Base-by-base conservation (phyloP, 1,139 yeast species). In the Yamadazyma mexicana region DNA sequence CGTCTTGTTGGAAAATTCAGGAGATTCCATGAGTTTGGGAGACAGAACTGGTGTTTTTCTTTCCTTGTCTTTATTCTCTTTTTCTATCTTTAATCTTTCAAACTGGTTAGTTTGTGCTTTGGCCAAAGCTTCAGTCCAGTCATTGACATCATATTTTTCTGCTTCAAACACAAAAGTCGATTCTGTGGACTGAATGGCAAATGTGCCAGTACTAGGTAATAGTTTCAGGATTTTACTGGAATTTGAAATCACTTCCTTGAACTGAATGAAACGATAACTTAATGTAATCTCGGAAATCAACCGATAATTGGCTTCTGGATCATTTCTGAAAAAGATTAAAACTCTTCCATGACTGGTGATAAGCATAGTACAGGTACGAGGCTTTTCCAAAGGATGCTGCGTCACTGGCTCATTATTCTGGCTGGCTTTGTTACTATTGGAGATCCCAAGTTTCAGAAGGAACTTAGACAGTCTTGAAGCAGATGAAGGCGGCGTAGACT, bases 291-390 rank as follows among this genome's bases (percentile, higher is more conserved):
- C 86, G 10, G 73, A 59, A 15, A 74, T 64, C 32, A 80, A 54
- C 42, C 69, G 69, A 49, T 47, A 62, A 40, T 51, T 53, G 17
- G 59, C 54, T 20, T 62, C 66, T 17, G 52, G 51, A 34, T 65
- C 69, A 34, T 60, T 60, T 39, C 73, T 55, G 40, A 61, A 54
- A 43, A 81, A 75, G 2, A 81, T 52, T 39, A 81, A 59, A 0
- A 74, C 77, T 40, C 87, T 61, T 2, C 86, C 87, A 50, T 69
- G 73, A 1, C 77, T 65, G 1, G 87, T 81, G 1, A 79, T 61
- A 16, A 81, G 49, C 51, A 79, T 52, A 0, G 81, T 71, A 45
- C 83, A 69, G 2, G 71, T 56, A 34, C 65, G 56, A 4, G 64
- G 56, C 41, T 62, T 69, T 2, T 68, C 75, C 30, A 69, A 51